Evolutionary conservation across 805 yeast genomes (phyloP).

Genomic region (Metschnikowia lunata): DNA sequence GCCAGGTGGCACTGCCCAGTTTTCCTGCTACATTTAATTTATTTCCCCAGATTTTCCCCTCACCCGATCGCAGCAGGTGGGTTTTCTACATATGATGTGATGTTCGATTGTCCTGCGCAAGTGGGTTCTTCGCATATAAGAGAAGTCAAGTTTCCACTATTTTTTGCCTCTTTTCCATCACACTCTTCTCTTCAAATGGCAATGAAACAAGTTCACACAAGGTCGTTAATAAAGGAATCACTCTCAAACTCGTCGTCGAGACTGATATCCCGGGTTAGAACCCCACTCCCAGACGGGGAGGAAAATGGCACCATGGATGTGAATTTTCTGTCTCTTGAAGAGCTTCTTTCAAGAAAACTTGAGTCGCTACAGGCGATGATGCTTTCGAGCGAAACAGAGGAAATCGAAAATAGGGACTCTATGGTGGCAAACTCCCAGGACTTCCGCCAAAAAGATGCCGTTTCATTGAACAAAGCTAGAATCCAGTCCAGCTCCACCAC

Average conservation of each 20-base stretch:
- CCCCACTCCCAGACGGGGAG: slow-evolving; percentile 31
- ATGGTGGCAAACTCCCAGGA: slow-evolving; percentile 20
- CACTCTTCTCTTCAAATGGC: too few species aligned
- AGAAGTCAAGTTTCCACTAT: too few species aligned
- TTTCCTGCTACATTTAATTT: too few species aligned
- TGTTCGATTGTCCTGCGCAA: too few species aligned
- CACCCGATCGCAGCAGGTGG: too few species aligned
- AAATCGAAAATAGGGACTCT: slow-evolving; percentile 17
- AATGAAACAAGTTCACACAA: too few species aligned
- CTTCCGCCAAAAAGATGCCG: slow-evolving; percentile 26
- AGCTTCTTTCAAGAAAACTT: slow-evolving; percentile 28
- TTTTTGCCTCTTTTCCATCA: too few species aligned
- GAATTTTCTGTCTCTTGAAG: slow-evolving; percentile 33
- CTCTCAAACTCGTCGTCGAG: slow-evolving; percentile 29
- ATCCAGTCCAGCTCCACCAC: slow-evolving; percentile 35
- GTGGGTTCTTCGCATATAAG: too few species aligned
- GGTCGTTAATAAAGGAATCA: slow-evolving; percentile 8
- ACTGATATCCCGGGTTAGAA: slow-evolving; percentile 30
- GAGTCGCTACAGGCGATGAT: slow-evolving; percentile 26
- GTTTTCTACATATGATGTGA: too few species aligned
- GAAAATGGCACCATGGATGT: slow-evolving; percentile 34
- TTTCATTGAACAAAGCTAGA: slow-evolving; percentile 29
- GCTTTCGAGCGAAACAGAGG: slow-evolving; percentile 15
- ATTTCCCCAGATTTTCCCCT: too few species aligned
- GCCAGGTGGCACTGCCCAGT: too few species aligned